Evolutionary conservation across 2,329 filamentous ascomycete species (phyloP).

Genomic region (Pseudogymnoascus sp.): DNA sequence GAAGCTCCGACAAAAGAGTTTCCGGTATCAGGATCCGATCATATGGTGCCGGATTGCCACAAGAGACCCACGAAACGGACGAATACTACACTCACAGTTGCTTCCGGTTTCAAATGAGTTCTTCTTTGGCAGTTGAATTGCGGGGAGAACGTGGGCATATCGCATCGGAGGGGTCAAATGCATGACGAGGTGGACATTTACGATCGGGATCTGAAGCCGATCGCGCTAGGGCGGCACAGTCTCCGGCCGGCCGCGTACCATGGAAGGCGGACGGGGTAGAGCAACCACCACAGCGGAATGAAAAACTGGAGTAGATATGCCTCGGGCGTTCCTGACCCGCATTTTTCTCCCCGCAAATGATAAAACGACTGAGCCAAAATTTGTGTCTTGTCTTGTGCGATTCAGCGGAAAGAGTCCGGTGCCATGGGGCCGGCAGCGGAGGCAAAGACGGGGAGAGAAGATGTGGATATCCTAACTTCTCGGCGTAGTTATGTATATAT

Average conservation of each 20-base stretch:
- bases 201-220: slow-evolving; percentile 2
- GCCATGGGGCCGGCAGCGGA: not conserved
- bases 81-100: not conserved
- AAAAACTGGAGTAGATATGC: not conserved
- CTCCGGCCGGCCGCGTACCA: not conserved
- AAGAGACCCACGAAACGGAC: not conserved
- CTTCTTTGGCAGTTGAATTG: slow-evolving; percentile 4
- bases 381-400: not conserved
- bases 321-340: not conserved
- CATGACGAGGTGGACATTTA: slow-evolving; percentile 4
- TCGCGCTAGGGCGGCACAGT: not conserved
- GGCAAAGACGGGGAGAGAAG: not conserved
- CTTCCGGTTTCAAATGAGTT: not conserved
- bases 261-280: not conserved
- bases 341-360: not conserved
- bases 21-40: not conserved
- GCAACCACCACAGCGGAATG: not conserved
- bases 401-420: not conserved
- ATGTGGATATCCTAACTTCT: not conserved
- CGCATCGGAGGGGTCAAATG: not conserved
- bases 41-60: not conserved
- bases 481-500: slow-evolving; percentile 6
- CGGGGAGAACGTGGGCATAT: slow-evolving; percentile 1
- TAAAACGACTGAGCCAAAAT: not conserved
- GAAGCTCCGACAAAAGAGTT: not conserved